A percentile compares a stretch with the other conserved stretches of the same genome.
These are phyloP conservation scores for Tilletia setariae DNA, from an alignment of 1,284 basidiomycete genomes.

Conservation along the genomic window DNA sequence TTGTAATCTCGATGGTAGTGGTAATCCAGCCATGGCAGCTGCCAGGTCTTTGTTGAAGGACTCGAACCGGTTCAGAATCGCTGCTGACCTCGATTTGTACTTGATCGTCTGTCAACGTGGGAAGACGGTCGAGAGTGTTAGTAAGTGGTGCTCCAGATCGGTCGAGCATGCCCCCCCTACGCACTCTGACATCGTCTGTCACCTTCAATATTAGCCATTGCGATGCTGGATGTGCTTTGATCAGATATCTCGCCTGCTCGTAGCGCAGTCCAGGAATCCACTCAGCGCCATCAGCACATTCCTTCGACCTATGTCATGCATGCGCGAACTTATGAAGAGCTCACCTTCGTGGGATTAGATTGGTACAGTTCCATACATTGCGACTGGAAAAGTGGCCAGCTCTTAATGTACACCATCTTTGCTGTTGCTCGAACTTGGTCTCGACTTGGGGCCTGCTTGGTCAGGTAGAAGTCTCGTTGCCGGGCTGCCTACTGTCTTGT, in stretches of 20 bases:
- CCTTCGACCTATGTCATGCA: background rate
- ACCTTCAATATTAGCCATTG: constrained; percentile 43
- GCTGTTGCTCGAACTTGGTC: background rate
- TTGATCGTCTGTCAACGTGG: background rate
- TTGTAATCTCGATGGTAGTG: constrained; percentile 14
- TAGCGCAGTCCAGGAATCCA: background rate
- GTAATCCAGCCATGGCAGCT: constrained; percentile 4
- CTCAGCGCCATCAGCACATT: background rate
- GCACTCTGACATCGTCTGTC: constrained; percentile 38
- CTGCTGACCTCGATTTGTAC: constrained; percentile 11
- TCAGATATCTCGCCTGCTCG: constrained; percentile 34
- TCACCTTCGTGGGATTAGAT: constrained; percentile 28
- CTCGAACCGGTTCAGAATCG: constrained; percentile 17
- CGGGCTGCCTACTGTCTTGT: no score
- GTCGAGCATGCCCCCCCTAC: no score
- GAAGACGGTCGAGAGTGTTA: no score
- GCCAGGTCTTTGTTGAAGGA: constrained; percentile 16
- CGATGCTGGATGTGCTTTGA: constrained; percentile 35
- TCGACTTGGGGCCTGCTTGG: no score
- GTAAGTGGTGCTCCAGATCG: no score
- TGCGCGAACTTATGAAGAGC: background rate
- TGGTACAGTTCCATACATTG: constrained; percentile 37
- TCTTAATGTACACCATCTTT: constrained; percentile 44
- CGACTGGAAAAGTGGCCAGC: constrained; percentile 41
- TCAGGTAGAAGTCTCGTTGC: no score